These are phyloP conservation scores for Plantago lanceolata DNA, from an alignment of 305 asterid genomes.

Conservation along the genomic window DNA sequence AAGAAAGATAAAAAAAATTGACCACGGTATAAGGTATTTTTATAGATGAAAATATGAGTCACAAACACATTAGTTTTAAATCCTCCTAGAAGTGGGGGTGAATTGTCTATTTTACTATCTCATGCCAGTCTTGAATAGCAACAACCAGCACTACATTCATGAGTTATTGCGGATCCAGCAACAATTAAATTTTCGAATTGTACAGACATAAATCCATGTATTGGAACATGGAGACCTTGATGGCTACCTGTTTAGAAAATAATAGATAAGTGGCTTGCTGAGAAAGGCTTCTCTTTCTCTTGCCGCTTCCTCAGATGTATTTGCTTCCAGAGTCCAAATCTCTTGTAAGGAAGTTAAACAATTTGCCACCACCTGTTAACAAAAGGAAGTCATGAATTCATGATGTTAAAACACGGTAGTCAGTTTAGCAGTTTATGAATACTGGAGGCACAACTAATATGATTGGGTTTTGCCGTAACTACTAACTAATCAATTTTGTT, in stretches of 20 bases:
- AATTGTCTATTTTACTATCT: neutral
- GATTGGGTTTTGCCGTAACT: too few relatives aligned
- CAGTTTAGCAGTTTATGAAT: neutral
- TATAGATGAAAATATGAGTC: neutral
- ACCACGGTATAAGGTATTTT: neutral
- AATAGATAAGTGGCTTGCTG: slow-evolving; percentile 80
- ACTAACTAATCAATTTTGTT: too few relatives aligned
- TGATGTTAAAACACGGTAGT: slow-evolving; percentile 12
- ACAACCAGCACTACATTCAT: slow-evolving; percentile 1
- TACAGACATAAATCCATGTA: slow-evolving; percentile 9
- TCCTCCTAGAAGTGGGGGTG: neutral
- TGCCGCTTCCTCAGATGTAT: slow-evolving; percentile 81
- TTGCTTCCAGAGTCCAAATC: slow-evolving; percentile 95
- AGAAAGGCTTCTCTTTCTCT: slow-evolving; percentile 81
- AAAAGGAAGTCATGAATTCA: slow-evolving; percentile 20
- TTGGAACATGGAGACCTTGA: neutral
- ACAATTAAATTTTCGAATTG: slow-evolving; percentile 16
- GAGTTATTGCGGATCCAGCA: slow-evolving; percentile 9
- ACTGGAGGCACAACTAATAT: too few relatives aligned
- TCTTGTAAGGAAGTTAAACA: slow-evolving; percentile 88
- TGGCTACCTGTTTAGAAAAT: slow-evolving; percentile 75
- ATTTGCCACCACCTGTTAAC: slow-evolving; percentile 80
- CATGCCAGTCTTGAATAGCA: slow-evolving; percentile 1
- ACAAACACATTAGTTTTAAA: neutral
- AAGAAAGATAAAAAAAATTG: neutral